Evolutionary conservation across 1,139 yeast species (phyloP).

Genomic region (Meyerozyma guilliermondii): DNA sequence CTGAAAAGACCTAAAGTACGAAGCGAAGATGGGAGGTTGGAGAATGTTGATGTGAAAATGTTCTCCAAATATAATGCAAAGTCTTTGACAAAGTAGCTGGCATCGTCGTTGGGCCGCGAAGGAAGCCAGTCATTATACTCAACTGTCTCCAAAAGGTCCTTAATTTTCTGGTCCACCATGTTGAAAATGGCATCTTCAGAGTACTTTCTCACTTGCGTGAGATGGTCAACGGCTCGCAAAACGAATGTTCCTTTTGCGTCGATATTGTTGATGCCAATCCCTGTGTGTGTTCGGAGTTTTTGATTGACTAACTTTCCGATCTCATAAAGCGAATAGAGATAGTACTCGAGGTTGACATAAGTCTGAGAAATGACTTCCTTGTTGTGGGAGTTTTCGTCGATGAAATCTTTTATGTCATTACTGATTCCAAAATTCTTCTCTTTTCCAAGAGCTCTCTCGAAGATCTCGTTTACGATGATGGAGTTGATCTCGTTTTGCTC

Average conservation of each 20-base stretch:
- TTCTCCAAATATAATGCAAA: conserved; percentile 85
- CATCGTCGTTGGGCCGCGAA: conserved; percentile 44
- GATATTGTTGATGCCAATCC: conserved; percentile 40
- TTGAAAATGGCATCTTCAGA: conserved; percentile 82
- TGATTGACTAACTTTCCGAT: conserved; percentile 44
- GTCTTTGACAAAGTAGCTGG: conserved; percentile 75
- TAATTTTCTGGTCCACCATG: conserved; percentile 73
- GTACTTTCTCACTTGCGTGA: conserved; percentile 58
- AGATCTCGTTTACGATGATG: conserved; percentile 51
- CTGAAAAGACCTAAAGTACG: conserved; percentile 76
- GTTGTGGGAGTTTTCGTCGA: conserved; percentile 56
- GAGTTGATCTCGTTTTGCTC: conserved; percentile 42
- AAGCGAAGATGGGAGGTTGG: conserved; percentile 73
- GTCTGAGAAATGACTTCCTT: conserved; percentile 92
- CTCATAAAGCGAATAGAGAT: conserved; percentile 57
- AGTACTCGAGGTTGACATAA: conserved; percentile 81
- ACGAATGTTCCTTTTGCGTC: conserved; percentile 34
- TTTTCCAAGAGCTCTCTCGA: conserved; percentile 65
- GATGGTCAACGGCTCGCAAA: conserved; percentile 41
- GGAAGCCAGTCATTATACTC: conserved; percentile 79
- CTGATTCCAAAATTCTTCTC: conserved; percentile 53
- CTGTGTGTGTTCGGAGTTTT: conserved; percentile 48
- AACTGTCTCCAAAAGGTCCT: conserved; percentile 76
- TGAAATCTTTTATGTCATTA: conserved; percentile 57
- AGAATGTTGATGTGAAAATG: conserved; percentile 82